phyloP scores from a whole-genome alignment of 1,284 basidiomycete genomes.

The Fomes fomentarius region DNA sequence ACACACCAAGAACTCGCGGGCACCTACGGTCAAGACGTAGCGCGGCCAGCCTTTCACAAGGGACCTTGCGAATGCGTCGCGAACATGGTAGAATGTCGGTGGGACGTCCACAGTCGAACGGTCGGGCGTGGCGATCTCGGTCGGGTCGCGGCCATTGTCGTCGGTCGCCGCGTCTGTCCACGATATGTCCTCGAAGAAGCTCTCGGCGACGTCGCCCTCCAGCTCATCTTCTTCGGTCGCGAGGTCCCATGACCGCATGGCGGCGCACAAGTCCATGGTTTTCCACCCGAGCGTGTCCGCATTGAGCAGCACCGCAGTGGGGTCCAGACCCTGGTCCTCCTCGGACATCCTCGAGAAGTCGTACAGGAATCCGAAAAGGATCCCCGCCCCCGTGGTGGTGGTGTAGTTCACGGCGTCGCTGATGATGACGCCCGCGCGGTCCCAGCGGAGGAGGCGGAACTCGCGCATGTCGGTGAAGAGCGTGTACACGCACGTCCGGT shows the following conservation, averaged over 20 bases:
- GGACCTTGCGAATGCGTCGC: conserved; percentile 1
- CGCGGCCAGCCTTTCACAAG: neutral
- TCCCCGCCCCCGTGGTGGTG: neutral
- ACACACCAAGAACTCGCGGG: neutral
- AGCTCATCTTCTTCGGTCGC: neutral
- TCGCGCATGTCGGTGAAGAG: neutral
- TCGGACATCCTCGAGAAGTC: neutral
- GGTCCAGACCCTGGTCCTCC: conserved; percentile 10
- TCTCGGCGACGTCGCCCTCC: neutral
- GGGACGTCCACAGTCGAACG: no score
- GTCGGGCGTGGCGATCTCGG: no score
- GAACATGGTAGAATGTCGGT: conserved; percentile 5
- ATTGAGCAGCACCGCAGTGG: neutral
- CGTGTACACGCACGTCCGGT: neutral
- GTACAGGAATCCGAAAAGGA: neutral
- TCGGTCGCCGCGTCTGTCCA: neutral
- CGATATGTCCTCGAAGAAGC: neutral
- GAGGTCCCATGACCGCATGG: neutral
- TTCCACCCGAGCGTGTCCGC: neutral
- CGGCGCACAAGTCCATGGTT: neutral
- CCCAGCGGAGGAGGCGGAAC: conserved; percentile 21
- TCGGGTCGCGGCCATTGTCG: neutral
- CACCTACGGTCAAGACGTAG: neutral
- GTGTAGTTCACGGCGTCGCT: conserved; percentile 11
- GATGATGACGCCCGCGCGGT: conserved; percentile 19